Evolutionary conservation across 78 protist species (phyloP), one percentile per base, ranked within the genome.

Genomic region (Dictyostelium citrinum): DNA sequence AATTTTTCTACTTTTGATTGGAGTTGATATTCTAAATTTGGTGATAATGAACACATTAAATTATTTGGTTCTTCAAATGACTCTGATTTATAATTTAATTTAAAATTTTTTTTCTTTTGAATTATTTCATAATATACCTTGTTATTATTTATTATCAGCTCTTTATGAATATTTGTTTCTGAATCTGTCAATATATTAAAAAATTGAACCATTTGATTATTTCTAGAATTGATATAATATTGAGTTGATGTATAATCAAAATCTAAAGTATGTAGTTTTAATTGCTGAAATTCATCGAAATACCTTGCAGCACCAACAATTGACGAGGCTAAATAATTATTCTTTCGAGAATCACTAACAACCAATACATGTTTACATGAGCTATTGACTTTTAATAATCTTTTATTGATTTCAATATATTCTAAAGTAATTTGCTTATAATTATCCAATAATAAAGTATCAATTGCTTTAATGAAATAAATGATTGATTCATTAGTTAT

Each of bases 341-440:
- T 24, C 0, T 5, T n/a, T 14, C 20, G 1, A 27, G 82, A 77
- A n/a, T 77, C 46, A 35, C 8, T 5, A 17, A 35, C 11, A 6
- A 77, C 5, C 29, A 77, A 46, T 7, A 77, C 64, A 77, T 77
- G 82, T 77, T 41, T 77, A 46, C 60, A 77, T 46, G 22, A 45
- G 3, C 29, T 12, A 24, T 74, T 16, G 1, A 55, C 20, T 55
- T 88, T 70, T 37, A 78, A 35, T 33, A 88, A 2, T 5, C 14
- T n/a, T 78, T 88, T 84, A 46, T 88, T 78, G 27, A 88, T 16
- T 24, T 88, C 45, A 43, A 88, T 61, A 67, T 77, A 88, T 45
- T 78, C 84, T 37, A 67, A 7, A 1, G 84, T 78, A 5, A 16
- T 1, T 12, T 35, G 17, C 27, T 67, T 58, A 43, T n/a, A 88